Conservation (phyloP, 352 stramenopile species). For the Pythium folliculosum region DNA sequence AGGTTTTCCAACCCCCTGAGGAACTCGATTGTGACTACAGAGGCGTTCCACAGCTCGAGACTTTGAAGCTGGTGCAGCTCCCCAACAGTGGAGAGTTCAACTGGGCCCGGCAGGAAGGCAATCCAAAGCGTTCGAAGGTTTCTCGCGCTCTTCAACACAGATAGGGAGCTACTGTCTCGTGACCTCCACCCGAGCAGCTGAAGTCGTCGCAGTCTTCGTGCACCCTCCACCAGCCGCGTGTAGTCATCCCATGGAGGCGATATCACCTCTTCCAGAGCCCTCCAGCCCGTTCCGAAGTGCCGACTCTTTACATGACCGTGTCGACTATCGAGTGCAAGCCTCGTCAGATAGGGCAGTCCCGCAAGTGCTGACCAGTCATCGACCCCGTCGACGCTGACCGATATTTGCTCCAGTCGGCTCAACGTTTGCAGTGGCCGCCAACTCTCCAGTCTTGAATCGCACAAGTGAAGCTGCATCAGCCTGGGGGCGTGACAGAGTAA, state of each 20-base stretch:
- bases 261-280: slow-evolving; percentile 18
- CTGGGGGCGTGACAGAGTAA: slow-evolving; percentile 11
- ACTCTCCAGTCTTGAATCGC: background rate
- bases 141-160: slow-evolving; percentile 3
- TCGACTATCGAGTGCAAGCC: slow-evolving; percentile 13
- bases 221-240: slow-evolving; percentile 1
- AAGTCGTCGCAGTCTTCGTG: background rate
- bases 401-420: slow-evolving; percentile 9
- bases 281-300: slow-evolving; percentile 15
- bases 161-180: slow-evolving; percentile 22
- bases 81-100: slow-evolving; percentile 22
- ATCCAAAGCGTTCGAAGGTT: slow-evolving; percentile 14
- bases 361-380: slow-evolving; percentile 22
- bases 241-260: slow-evolving; percentile 29
- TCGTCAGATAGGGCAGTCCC: slow-evolving; percentile 3
- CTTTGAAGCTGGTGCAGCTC: slow-evolving; percentile 16
- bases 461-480: slow-evolving; percentile 17
- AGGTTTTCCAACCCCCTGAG: slow-evolving; percentile 16
- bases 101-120: slow-evolving; percentile 18
- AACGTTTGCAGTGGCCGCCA: slow-evolving; percentile 12
- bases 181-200: slow-evolving; percentile 21
- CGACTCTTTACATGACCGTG: slow-evolving; percentile 1
- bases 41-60: slow-evolving; percentile 23
- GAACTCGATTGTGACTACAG: slow-evolving; percentile 24
- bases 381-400: slow-evolving; percentile 19